A percentile compares a stretch with the other conserved stretches of the same genome.
Evolutionary conservation across 768 basidiomycete genomes (phyloP).

Genomic region (Serendipita sp.): DNA sequence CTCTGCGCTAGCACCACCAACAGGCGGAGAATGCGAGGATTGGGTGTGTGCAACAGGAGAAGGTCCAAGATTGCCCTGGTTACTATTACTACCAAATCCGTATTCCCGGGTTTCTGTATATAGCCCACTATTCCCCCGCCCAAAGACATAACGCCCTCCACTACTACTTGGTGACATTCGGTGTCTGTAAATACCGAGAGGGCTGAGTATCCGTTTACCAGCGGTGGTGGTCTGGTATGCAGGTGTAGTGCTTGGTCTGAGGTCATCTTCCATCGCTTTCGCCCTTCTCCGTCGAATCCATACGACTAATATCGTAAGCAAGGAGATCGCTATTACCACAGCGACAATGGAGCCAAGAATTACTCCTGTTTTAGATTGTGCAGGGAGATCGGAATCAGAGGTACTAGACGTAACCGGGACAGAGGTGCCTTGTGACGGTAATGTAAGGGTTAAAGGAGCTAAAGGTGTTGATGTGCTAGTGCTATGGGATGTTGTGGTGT

Average conservation of each 20-base stretch:
- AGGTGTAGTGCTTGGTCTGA: not conserved
- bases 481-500: not conserved
- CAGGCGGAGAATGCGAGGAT: not conserved
- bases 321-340: not conserved
- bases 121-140: not conserved
- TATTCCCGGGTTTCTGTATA: not conserved
- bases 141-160: not conserved
- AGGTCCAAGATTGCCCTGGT: not conserved
- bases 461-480: not conserved
- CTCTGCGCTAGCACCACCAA: not conserved
- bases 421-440: not conserved
- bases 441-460: not conserved
- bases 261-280: not conserved
- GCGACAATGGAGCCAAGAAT: not conserved
- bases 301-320: not conserved
- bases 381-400: not conserved
- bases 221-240: not conserved
- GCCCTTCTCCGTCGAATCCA: not conserved
- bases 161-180: not conserved
- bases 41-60: not conserved
- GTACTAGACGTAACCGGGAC: not conserved
- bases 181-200: not conserved
- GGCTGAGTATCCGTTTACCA: not conserved
- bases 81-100: not conserved
- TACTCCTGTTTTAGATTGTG: not conserved